phyloP scores from a whole-genome alignment of 805 yeast genomes.

The Nakazawaea pomicola region DNA sequence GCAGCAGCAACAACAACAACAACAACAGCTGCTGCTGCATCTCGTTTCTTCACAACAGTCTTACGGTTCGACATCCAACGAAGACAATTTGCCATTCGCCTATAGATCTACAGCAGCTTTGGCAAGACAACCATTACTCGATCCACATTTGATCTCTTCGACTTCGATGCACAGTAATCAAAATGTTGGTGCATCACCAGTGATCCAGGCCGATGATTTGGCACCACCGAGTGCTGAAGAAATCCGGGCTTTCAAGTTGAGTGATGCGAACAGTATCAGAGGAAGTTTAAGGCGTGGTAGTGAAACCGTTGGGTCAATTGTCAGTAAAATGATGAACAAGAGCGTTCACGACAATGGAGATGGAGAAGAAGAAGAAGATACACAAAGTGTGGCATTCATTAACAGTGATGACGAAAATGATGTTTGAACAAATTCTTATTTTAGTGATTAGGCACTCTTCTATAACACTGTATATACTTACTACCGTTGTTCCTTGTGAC shows the following conservation, averaged over 20 bases:
- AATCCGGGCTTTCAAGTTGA: constrained; percentile 28
- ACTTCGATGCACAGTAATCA: constrained; percentile 10
- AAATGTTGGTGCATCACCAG: constrained; percentile 13
- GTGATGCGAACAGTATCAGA: constrained; percentile 27
- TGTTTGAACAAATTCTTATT: neutral
- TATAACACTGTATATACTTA: constrained; percentile 86
- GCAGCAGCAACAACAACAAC: constrained; percentile 7
- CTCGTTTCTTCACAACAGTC: neutral
- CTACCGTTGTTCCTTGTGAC: constrained; percentile 86
- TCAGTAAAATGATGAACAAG: constrained; percentile 25
- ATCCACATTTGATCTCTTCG: constrained; percentile 5
- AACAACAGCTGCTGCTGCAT: neutral
- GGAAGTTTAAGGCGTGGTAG: constrained; percentile 39
- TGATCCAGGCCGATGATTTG: constrained; percentile 24
- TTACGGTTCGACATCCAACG: constrained; percentile 8
- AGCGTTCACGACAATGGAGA: constrained; percentile 13
- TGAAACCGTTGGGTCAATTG: constrained; percentile 33
- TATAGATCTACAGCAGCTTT: constrained; percentile 16
- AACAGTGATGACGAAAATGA: constrained; percentile 19
- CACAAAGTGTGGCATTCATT: constrained; percentile 16
- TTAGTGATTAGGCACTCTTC: constrained; percentile 20
- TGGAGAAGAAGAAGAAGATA: constrained; percentile 15
- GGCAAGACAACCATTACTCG: constrained; percentile 22
- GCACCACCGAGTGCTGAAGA: constrained; percentile 33
- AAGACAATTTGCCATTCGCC: constrained; percentile 13